These are phyloP conservation scores for Magnaporthales sp. DNA, from an alignment of 2,329 filamentous ascomycete species.

Conservation along the genomic window DNA sequence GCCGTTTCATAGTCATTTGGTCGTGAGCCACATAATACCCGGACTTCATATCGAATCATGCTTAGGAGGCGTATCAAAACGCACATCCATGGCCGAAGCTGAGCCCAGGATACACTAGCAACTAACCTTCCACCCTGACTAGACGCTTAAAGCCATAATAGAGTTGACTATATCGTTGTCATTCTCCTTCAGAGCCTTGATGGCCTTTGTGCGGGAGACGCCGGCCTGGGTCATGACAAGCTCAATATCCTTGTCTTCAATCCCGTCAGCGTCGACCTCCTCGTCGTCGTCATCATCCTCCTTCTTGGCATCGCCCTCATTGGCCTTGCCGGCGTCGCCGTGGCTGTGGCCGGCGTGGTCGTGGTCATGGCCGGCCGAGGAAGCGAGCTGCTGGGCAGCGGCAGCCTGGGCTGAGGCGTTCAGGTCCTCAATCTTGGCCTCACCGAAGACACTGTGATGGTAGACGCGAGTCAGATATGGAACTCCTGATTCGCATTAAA, in stretches of 20 bases:
- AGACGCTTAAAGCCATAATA: slow-evolving; percentile 96
- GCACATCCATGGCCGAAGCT: not conserved
- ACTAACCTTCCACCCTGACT: not conserved
- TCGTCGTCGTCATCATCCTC: slow-evolving; percentile 84
- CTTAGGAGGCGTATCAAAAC: not conserved
- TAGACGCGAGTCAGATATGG: not conserved
- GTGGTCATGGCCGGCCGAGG: slow-evolving; percentile 52
- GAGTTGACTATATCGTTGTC: slow-evolving; percentile 99
- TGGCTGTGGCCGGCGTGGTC: slow-evolving; percentile 63
- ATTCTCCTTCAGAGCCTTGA: slow-evolving; percentile 98
- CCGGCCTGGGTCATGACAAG: slow-evolving; percentile 97
- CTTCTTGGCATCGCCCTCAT: slow-evolving; percentile 59
- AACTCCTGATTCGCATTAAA: not conserved
- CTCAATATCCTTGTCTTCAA: slow-evolving; percentile 99
- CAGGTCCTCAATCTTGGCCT: slow-evolving; percentile 99
- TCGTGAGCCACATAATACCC: not conserved
- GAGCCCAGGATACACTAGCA: not conserved
- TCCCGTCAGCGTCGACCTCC: slow-evolving; percentile 87
- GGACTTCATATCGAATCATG: not conserved
- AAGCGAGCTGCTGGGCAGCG: slow-evolving; percentile 89
- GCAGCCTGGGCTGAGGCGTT: slow-evolving; percentile 97
- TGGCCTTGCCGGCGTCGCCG: slow-evolving; percentile 47
- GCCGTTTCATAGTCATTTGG: not conserved
- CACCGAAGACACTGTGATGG: slow-evolving; percentile 81
- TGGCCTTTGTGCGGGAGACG: slow-evolving; percentile 95